phyloP scores from a whole-genome alignment of 2,329 filamentous ascomycete species.

The Colletotrichum sp. region DNA sequence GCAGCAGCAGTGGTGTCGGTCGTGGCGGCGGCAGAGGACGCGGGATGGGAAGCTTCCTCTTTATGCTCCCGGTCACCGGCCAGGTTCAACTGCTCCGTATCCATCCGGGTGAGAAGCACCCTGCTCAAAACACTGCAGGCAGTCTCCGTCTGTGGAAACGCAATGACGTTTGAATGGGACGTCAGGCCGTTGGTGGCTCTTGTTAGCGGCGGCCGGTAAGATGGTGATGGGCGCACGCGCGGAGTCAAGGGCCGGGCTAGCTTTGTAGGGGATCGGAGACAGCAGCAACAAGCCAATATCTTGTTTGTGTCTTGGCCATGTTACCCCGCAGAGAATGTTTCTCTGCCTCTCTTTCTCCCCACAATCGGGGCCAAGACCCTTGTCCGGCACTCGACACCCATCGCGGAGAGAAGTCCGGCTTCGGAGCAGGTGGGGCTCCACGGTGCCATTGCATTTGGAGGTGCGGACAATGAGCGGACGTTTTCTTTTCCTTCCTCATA shows the following conservation, averaged over 20 bases:
- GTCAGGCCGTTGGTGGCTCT: not conserved
- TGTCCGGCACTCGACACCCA: not conserved
- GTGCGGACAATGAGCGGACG: not conserved
- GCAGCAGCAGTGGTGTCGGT: not conserved
- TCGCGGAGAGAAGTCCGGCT: not conserved
- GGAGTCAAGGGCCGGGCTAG: not conserved
- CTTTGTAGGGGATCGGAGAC: not conserved
- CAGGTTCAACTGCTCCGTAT: not conserved
- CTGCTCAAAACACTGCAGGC: not conserved
- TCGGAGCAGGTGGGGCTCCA: not conserved
- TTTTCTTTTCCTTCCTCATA: not conserved
- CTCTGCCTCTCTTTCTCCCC: not conserved
- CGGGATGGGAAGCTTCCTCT: not conserved
- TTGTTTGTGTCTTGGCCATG: not conserved
- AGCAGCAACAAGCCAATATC: not conserved
- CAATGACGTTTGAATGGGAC: conserved; percentile 3
- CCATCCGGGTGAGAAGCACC: not conserved
- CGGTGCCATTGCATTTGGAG: not conserved
- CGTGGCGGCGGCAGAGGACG: conserved; percentile 34
- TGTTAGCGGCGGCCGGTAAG: not conserved
- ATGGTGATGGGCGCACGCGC: not conserved
- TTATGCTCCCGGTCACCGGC: conserved; percentile 4
- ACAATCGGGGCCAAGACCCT: not conserved
- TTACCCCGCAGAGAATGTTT: not conserved
- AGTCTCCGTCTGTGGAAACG: not conserved